These are phyloP conservation scores for Epichloe coenophiala DNA, from an alignment of 2,329 filamentous ascomycete species.

Conservation along the genomic window DNA sequence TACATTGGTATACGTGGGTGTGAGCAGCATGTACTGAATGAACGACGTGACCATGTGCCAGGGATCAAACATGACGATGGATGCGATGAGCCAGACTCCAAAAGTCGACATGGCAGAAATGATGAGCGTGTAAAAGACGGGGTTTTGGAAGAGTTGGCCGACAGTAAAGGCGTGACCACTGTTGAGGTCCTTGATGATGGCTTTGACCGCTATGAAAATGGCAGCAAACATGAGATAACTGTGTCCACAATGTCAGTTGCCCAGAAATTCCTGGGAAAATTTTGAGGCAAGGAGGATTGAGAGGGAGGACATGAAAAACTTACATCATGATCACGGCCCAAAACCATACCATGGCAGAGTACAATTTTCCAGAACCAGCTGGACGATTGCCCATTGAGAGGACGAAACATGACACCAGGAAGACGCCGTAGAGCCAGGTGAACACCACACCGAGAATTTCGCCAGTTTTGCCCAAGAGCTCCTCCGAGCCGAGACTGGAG, in stretches of 20 bases:
- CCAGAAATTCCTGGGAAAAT: not conserved
- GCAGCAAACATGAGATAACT: conserved; percentile 90
- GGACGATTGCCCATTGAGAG: conserved; percentile 88
- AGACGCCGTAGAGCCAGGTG: conserved; percentile 89
- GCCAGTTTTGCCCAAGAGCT: conserved; percentile 64
- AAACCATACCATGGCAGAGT: conserved; percentile 96
- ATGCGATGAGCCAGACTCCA: conserved; percentile 81
- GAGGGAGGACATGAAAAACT: conserved; percentile 21
- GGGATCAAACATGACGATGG: conserved; percentile 89
- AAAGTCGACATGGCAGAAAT: conserved; percentile 88
- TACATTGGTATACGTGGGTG: conserved; percentile 94
- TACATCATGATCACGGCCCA: conserved; percentile 92
- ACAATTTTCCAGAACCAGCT: conserved; percentile 83
- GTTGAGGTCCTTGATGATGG: conserved; percentile 59
- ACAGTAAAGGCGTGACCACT: conserved; percentile 52
- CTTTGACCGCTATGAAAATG: conserved; percentile 81
- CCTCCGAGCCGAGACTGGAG: conserved; percentile 57
- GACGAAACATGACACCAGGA: conserved; percentile 88
- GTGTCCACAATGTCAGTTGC: not conserved
- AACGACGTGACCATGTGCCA: conserved; percentile 99
- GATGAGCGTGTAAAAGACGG: conserved; percentile 85
- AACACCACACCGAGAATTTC: conserved; percentile 78
- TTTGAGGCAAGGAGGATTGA: not conserved
- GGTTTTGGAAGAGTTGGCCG: conserved; percentile 66
- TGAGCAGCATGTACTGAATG: conserved; percentile 85